Base-by-base conservation (phyloP, 73 alveolate genomes). In the Paramecium bursaria region DNA sequence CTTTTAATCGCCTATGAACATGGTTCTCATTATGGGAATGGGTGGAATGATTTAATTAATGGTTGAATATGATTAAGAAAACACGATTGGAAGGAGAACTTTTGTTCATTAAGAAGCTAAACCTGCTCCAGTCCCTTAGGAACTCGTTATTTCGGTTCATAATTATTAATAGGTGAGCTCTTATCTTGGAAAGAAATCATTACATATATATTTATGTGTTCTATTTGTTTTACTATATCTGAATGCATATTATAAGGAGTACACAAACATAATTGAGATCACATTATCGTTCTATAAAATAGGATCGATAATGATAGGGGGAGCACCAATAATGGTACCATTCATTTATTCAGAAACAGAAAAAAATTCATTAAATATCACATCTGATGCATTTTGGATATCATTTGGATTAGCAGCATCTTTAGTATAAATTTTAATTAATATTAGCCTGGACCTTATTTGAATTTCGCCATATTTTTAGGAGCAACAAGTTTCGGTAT, bases 371-470 rank as follows among this genome's bases (percentile, higher is more conserved):
- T 57, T 57, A 57, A 30, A 57, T 30, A 57, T 57, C 13, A 57
- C 27, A 14, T 48, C 26, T n/a, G 76, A 57, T 57, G 76, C 76
- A 4, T 57, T 57, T 57, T 57, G 76, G 76, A 19, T 57, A 23
- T 48, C 51, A 27, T 57, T 57, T 2, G 76, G 76, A 57, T n/a
- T 57, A 23, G 76, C 76, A 2, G 76, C 76, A 30, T 48, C 76
- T 13, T 57, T 57, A 29, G n/a, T n/a, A n/a, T n/a, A n/a, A n/a
- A n/a, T n/a, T n/a, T n/a, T n/a, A n/a, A n/a, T n/a, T n/a, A n/a
- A n/a, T n/a, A n/a, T n/a, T n/a, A n/a, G n/a, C 76, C 76, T 6
- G 76, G 76, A 30, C 76, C 76, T 23, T 57, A 57, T 30, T 57
- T 57, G 26, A 57, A 57, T 57, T 57, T 57, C 15, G 76, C 76